These are phyloP conservation scores for Pseudopyrenochaeta lycopersici DNA, from an alignment of 2,329 filamentous ascomycete species.

Conservation along the genomic window DNA sequence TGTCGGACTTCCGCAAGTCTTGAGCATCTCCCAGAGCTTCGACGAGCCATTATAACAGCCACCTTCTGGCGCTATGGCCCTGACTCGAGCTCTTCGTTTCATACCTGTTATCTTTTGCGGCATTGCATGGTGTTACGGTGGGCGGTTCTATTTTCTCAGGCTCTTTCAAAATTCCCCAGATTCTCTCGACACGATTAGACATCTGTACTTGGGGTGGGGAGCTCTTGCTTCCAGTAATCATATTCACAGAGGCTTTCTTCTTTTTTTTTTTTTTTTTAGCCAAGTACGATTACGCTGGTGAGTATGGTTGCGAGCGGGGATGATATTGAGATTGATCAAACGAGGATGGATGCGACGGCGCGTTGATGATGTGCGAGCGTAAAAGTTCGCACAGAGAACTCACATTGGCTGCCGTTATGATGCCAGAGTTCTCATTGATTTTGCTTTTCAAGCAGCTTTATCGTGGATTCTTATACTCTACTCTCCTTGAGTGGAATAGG, in stretches of 20 bases:
- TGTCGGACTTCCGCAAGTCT: conserved; percentile 69
- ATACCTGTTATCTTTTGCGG: conserved; percentile 44
- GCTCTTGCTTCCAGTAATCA: conserved; percentile 40
- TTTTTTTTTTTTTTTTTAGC: conserved; percentile 31
- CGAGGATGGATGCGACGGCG: conserved; percentile 15
- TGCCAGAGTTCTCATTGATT: conserved; percentile 36
- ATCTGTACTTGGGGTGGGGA: conserved; percentile 36
- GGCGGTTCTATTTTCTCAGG: conserved; percentile 29
- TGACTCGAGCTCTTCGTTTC: conserved; percentile 20
- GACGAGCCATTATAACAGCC: conserved; percentile 10
- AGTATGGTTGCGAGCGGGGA: conserved; percentile 23
- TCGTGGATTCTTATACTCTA: conserved; percentile 29
- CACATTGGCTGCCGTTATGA: conserved; percentile 40
- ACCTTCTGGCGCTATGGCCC: conserved; percentile 9
- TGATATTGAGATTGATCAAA: conserved; percentile 35
- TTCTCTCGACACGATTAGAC: conserved; percentile 41
- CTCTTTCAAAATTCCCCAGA: conserved; percentile 40
- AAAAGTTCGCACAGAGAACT: conserved; percentile 41
- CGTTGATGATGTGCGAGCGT: conserved; percentile 30
- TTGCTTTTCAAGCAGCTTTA: conserved; percentile 24
- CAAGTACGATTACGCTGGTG: conserved; percentile 38
- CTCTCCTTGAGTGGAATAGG: conserved; percentile 25
- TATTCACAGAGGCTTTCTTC: conserved; percentile 30
- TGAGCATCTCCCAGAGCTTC: conserved; percentile 45
- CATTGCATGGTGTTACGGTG: conserved; percentile 51